Evolutionary conservation across 352 stramenopile genomes (phyloP), one percentile per base, ranked within the genome.

Genomic region (Blastocystis sp.): DNA sequence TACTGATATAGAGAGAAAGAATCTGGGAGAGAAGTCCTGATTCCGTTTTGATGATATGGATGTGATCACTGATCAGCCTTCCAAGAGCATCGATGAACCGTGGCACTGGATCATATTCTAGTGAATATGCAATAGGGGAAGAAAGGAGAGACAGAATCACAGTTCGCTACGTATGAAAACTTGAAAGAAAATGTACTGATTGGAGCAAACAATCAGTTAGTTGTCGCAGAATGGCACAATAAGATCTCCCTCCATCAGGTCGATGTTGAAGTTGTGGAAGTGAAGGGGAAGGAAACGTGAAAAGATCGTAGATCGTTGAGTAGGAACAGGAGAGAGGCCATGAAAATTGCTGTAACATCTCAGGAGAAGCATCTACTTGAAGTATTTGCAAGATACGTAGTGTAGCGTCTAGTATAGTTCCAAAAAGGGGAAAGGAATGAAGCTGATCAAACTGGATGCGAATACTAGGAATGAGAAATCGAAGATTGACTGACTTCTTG

Each of bases 251-350:
- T 19, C 15, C 30, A 64, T 66, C 42, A 35, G 17, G 17, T 64
- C n/a, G 1, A 33, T n/a, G 1, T 5, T 27, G 27, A 17, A 84
- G 48, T 33, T 64, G 30, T 3, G 73, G 51, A 9, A 68, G 51
- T 7, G 73, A 66, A 33, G 73, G 73, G 13, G 73, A 84, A 7
- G 73, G 73, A n/a, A 53, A 68, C 0, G 53, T 19, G 19, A 84
- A 27, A 35, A 84, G 19, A 42, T 37, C 30, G 42, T 64, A 54
- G 70, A 27, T 51, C 11, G 53, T 44, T 0, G 48, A 30, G 73
- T 44, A 60, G 6, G 53, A 51, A 62, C 40, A 48, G 40, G 37
- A 78, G 37, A 22, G 66, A 78, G 19, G 56, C 56, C 27, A 33
- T 3, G 56, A 62, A 13, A n/a, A 62, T 5, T n/a, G 19, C 13